phyloP scores from a whole-genome alignment of 225 moss, liverwort and hornwort genomes.

The Climacium dendroides region DNA sequence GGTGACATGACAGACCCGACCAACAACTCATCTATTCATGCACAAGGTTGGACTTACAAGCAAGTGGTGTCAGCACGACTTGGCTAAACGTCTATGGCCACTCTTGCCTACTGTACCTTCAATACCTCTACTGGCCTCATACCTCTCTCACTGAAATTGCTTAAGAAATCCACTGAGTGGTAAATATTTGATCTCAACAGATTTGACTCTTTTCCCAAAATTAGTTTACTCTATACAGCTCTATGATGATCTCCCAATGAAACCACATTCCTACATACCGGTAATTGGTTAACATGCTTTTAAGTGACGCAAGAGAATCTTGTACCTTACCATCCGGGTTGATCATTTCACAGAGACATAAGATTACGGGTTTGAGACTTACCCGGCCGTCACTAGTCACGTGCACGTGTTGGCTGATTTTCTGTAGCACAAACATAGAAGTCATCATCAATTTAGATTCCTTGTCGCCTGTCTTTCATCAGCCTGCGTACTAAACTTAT shows the following conservation, averaged over 20 bases:
- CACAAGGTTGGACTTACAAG: background rate
- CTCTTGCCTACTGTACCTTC: background rate
- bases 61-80: background rate
- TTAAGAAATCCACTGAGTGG: background rate
- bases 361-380: background rate
- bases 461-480: background rate
- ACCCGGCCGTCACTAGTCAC: constrained; percentile 54
- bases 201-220: background rate
- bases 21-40: background rate
- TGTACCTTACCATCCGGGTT: background rate
- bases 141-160: background rate
- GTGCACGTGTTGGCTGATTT: constrained; percentile 52
- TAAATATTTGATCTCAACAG: background rate
- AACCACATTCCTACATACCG: background rate
- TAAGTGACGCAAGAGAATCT: background rate
- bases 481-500: background rate
- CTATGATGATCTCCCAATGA: background rate
- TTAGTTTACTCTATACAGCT: background rate
- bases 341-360: background rate
- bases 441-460: background rate
- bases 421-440: constrained; percentile 20
- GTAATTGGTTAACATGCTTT: background rate
- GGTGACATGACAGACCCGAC: background rate
- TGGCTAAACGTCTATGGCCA: background rate
- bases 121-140: background rate